These are phyloP conservation scores for Actinomortierella ambigua DNA, from an alignment of 371 early-diverging fungal genomes.

Conservation along the genomic window DNA sequence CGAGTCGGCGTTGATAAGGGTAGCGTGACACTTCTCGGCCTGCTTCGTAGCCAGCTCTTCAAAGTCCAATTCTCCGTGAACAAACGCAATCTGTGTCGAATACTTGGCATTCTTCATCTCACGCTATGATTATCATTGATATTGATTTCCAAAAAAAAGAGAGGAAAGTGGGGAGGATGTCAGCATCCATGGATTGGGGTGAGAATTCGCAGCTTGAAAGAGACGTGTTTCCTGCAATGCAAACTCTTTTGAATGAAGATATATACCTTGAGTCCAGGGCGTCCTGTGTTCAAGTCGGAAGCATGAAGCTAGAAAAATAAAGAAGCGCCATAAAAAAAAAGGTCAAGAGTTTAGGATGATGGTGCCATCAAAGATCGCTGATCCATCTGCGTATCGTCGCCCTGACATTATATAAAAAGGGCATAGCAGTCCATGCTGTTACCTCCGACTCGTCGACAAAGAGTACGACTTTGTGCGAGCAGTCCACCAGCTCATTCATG, in stretches of 20 bases:
- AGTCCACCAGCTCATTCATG: constrained; percentile 32
- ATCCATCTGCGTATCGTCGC: too few species aligned
- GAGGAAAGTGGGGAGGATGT: neutral
- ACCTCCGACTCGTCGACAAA: constrained; percentile 42
- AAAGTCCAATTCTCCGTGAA: constrained; percentile 33
- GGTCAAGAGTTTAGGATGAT: too few species aligned
- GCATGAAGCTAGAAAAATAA: neutral
- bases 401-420: too few species aligned
- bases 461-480: constrained; percentile 37
- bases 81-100: constrained; percentile 44
- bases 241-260: neutral
- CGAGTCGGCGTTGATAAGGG: constrained; percentile 12
- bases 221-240: neutral
- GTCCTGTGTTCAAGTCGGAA: neutral
- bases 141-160: neutral
- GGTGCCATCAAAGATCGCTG: too few species aligned
- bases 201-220: neutral
- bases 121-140: constrained; percentile 6
- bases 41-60: constrained; percentile 27
- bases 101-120: constrained; percentile 27
- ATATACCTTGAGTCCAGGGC: constrained; percentile 1
- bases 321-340: neutral
- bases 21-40: constrained; percentile 26
- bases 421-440: too few species aligned
- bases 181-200: neutral